Percentiles rank a stretch among this genome's conserved stretches.
phyloP scores from a whole-genome alignment of 306 rosid genomes.

The Acmispon strigosus region DNA sequence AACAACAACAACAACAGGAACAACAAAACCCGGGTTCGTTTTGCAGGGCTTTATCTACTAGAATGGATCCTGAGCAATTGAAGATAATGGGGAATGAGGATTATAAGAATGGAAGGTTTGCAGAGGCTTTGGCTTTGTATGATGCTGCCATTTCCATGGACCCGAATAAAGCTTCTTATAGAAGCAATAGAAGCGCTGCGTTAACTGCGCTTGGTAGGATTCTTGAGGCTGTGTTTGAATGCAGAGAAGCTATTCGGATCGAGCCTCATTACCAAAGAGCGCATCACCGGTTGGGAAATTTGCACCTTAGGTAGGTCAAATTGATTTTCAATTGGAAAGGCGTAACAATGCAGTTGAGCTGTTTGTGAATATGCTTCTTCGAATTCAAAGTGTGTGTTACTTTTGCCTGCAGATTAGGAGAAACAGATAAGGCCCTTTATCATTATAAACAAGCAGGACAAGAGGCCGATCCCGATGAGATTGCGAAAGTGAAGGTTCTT shows the following conservation, averaged over 20 bases:
- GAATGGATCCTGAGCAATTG: constrained; percentile 84
- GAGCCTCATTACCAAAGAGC: constrained; percentile 86
- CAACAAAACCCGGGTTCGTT: constrained; percentile 17
- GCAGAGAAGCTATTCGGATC: constrained; percentile 79
- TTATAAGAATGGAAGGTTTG: constrained; percentile 76
- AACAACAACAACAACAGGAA: too few relatives aligned
- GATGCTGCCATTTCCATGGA: constrained; percentile 86
- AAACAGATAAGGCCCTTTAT: constrained; percentile 61
- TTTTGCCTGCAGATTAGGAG: constrained; percentile 57
- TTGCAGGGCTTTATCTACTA: constrained; percentile 73
- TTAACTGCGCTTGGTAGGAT: constrained; percentile 72
- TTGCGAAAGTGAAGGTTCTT: constrained; percentile 56
- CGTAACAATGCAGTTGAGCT: neutral
- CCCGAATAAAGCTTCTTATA: constrained; percentile 73
- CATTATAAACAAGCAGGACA: constrained; percentile 78
- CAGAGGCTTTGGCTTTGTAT: constrained; percentile 78
- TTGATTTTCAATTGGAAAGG: neutral
- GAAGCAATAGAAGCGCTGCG: constrained; percentile 88
- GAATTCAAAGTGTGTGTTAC: neutral
- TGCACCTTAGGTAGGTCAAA: constrained; percentile 55
- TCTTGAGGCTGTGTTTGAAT: constrained; percentile 84
- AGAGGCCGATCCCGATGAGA: constrained; percentile 75
- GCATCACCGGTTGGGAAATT: constrained; percentile 74
- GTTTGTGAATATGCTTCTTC: too few relatives aligned
- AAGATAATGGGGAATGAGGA: constrained; percentile 93